Evolutionary conservation across 805 yeast species (phyloP).

Genomic region (Lipomyces kockii): DNA sequence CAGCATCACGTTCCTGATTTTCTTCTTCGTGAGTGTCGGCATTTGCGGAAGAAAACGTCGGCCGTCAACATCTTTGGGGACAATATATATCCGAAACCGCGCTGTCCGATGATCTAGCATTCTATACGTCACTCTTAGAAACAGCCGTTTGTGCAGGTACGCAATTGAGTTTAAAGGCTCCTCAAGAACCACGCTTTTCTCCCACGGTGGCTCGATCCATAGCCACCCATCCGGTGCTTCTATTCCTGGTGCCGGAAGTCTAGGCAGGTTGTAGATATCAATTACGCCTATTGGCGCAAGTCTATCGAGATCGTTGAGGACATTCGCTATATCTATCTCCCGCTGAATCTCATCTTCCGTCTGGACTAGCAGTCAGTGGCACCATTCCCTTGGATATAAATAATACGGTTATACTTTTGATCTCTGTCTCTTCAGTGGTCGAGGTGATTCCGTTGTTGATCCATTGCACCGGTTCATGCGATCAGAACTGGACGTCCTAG

Average conservation of each 20-base stretch:
- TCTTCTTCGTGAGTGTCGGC: slow-evolving; percentile 17
- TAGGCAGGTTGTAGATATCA: slow-evolving; percentile 52
- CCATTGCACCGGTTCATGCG: not conserved
- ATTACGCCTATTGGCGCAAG: slow-evolving; percentile 58
- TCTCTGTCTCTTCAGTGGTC: not conserved
- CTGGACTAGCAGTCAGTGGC: not conserved
- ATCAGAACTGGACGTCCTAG: not conserved
- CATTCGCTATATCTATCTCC: slow-evolving; percentile 38
- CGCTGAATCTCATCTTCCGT: slow-evolving; percentile 22
- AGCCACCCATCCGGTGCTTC: slow-evolving; percentile 55
- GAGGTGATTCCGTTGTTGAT: not conserved
- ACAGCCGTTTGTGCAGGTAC: slow-evolving; percentile 52
- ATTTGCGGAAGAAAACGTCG: slow-evolving; percentile 24
- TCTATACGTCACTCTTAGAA: slow-evolving; percentile 54
- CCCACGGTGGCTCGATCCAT: slow-evolving; percentile 59
- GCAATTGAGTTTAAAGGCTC: slow-evolving; percentile 23
- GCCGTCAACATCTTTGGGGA: slow-evolving; percentile 32
- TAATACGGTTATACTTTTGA: not conserved
- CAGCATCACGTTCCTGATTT: slow-evolving; percentile 10
- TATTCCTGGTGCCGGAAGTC: slow-evolving; percentile 47
- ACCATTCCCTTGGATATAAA: not conserved
- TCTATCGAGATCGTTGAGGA: slow-evolving; percentile 49
- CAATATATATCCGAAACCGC: slow-evolving; percentile 22
- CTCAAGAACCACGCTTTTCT: slow-evolving; percentile 28
- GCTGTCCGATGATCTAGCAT: slow-evolving; percentile 36